These are phyloP conservation scores for Marchantia polymorpha DNA, from an alignment of 225 moss, liverwort and hornwort genomes.

Conservation along the genomic window DNA sequence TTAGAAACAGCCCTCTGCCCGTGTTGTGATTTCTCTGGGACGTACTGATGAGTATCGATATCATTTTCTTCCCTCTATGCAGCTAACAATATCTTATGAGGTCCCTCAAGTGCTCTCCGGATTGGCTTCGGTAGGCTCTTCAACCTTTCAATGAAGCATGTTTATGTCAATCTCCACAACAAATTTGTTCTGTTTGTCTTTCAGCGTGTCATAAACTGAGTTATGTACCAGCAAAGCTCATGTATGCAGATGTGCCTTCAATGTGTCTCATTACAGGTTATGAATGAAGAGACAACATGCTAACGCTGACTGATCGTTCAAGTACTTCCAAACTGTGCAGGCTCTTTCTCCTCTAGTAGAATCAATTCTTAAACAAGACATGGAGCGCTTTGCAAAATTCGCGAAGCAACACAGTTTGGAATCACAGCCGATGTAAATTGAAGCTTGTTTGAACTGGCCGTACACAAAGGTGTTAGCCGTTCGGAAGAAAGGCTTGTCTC, in stretches of 20 bases:
- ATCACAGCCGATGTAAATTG: slow-evolving; percentile 28
- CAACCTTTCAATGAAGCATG: not conserved
- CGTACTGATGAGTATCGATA: too few relatives aligned
- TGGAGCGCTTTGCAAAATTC: slow-evolving; percentile 84
- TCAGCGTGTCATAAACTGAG: not conserved
- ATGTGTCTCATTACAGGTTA: not conserved
- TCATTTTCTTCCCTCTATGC: slow-evolving; percentile 34
- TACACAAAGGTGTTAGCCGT: not conserved
- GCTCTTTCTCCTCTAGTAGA: slow-evolving; percentile 65
- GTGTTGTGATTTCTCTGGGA: too few relatives aligned
- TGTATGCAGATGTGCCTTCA: not conserved
- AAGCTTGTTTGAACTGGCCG: too few relatives aligned
- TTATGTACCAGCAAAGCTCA: not conserved
- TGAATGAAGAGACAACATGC: not conserved
- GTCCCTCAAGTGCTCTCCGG: slow-evolving; percentile 67
- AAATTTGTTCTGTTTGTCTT: not conserved
- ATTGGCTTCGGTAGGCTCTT: slow-evolving; percentile 55
- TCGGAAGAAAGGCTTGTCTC: not conserved
- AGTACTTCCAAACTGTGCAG: slow-evolving; percentile 31
- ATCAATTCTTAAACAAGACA: slow-evolving; percentile 60
- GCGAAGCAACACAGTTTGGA: slow-evolving; percentile 50
- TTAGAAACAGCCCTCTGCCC: not conserved
- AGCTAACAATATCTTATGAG: slow-evolving; percentile 96
- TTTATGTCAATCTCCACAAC: not conserved
- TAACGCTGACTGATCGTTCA: not conserved